Base-by-base conservation (phyloP, 176 grass and related monocot species). In the Melocanna baccifera region DNA sequence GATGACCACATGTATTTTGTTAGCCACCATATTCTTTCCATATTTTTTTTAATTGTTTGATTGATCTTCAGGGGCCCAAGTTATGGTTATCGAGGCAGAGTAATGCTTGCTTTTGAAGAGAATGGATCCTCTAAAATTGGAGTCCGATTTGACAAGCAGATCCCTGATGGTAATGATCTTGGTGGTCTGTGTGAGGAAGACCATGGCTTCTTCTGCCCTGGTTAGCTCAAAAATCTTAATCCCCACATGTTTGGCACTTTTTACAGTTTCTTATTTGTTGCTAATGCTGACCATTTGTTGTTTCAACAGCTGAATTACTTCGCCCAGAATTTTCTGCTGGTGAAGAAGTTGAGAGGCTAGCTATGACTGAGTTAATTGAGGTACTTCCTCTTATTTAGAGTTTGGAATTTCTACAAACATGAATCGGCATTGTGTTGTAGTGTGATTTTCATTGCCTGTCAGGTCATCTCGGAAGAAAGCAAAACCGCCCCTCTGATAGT, bases 41-140 rank as follows among this genome's bases (percentile, higher is more conserved):
- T 83, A 64, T 76, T 81, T 26, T 55, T 40, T 22, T 46, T 14
- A 69, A 80, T 52, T 40, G 5, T 64, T 83, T 79, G 12, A 73
- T 67, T 90, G 74, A 26, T 87, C 42, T 84, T 45, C 34, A 99
- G 97, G 86, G 97, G 97, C 16, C 97, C 97, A 69, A 94, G 72
- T 89, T 87, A 81, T 63, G 97, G 93, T 70, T 96, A 91, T 61
- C 91, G 93, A 88, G 97, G 97, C 43, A 96, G 43, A 75, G 97
- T 99, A 62, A 85, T 99, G 85, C 97, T 99, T 91, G 86, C 97
- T 78, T 99, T 96, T 86, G 93, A 99, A 88, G 91, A 96, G 77
- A 99, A 99, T 79, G 97, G 91, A 57, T 94, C 89, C 13, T 99
- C 97, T 7, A 99, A 99, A 90, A 84, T 99, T 86, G 97, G 97